phyloP scores from a whole-genome alignment of 805 yeast species.

The Starmerella scarabaei region DNA sequence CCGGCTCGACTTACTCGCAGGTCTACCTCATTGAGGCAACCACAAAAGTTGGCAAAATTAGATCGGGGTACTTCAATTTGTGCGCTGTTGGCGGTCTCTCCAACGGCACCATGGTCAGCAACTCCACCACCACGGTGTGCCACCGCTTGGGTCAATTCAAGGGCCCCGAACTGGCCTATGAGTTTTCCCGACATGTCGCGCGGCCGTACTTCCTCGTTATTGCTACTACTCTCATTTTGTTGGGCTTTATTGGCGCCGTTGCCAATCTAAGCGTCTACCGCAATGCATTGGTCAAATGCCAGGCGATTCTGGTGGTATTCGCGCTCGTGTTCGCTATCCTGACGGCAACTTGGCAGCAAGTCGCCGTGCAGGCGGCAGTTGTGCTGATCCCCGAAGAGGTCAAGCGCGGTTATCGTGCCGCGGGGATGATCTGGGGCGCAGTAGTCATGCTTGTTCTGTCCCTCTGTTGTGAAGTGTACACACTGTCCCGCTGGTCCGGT shows the following conservation, averaged over 20 bases:
- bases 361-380: slow-evolving; percentile 17
- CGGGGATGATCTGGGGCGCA: slow-evolving; percentile 17
- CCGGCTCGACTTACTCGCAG: slow-evolving; percentile 6
- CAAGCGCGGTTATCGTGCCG: slow-evolving; percentile 15
- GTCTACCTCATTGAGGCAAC: slow-evolving; percentile 7
- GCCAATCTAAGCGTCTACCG: not conserved
- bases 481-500: no score
- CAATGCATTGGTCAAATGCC: not conserved
- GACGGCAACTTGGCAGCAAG: slow-evolving; percentile 20
- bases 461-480: not conserved
- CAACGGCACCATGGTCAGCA: not conserved
- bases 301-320: not conserved
- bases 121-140: slow-evolving; percentile 2
- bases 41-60: not conserved
- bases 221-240: slow-evolving; percentile 1
- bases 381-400: slow-evolving; percentile 7
- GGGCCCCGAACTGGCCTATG: slow-evolving; percentile 4
- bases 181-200: slow-evolving; percentile 11
- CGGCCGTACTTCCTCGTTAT: slow-evolving; percentile 17
- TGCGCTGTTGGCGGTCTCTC: slow-evolving; percentile 1
- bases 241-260: not conserved
- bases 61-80: slow-evolving; percentile 11
- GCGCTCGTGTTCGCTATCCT: slow-evolving; percentile 8
- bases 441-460: slow-evolving; percentile 9
- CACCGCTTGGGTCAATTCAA: not conserved